A percentile compares a stretch with the other conserved stretches of the same genome.
Conservation (phyloP, 2,329 filamentous ascomycete genomes). For the Didymellaceae sp. region DNA sequence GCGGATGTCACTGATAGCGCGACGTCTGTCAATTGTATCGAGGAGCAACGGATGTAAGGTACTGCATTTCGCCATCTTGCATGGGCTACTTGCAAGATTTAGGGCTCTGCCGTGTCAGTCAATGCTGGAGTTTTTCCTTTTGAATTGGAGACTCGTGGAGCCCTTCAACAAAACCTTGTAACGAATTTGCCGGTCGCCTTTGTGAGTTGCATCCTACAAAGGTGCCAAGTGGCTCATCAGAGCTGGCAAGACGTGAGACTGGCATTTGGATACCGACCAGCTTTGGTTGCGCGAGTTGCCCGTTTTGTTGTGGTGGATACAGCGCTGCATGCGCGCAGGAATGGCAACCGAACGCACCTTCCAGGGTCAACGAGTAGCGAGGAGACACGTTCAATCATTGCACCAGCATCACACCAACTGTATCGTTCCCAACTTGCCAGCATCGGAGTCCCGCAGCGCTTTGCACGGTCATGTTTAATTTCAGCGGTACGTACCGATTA, state of each 20-base stretch:
- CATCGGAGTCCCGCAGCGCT: not conserved
- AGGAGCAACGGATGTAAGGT: too few species aligned
- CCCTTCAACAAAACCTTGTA: too few species aligned
- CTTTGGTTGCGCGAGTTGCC: conserved; percentile 2
- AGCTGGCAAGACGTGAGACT: too few species aligned
- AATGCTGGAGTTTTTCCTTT: too few species aligned
- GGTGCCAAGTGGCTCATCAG: too few species aligned
- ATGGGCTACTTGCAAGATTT: too few species aligned
- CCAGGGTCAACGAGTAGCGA: conserved; percentile 12
- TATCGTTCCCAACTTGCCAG: not conserved
- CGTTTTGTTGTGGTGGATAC: conserved; percentile 13
- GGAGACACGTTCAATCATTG: conserved; percentile 11
- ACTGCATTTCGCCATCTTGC: too few species aligned
- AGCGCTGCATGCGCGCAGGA: conserved; percentile 13
- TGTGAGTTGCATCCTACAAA: too few species aligned
- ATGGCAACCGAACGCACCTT: conserved; percentile 18
- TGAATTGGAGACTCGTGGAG: too few species aligned
- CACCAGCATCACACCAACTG: conserved; percentile 9
- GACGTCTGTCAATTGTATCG: conserved; percentile 15
- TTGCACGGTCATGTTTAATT: conserved; percentile 43
- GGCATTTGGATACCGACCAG: conserved; percentile 4
- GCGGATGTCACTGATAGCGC: not conserved
- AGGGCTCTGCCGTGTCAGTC: too few species aligned
- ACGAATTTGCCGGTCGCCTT: too few species aligned
- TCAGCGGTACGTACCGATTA: conserved; percentile 42